A percentile compares a stretch with the other conserved stretches of the same genome.
phyloP scores from a whole-genome alignment of 2,329 filamentous ascomycete species.

The Tolypocladium guangdongense region DNA sequence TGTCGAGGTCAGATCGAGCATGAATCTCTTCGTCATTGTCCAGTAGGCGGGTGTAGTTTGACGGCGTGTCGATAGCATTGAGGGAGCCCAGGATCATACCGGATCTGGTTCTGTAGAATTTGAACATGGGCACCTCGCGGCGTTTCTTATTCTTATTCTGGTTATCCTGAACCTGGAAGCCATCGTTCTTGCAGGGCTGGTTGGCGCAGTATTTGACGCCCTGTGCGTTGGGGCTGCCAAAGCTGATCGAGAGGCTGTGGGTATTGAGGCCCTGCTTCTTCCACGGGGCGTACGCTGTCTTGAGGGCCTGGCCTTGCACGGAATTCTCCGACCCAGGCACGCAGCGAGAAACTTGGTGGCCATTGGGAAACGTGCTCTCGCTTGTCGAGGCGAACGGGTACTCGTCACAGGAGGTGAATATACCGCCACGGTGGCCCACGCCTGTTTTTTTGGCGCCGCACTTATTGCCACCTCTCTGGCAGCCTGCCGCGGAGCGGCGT shows the following conservation, averaged over 20 bases:
- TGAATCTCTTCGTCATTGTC: conserved; percentile 3
- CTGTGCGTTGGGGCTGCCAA: conserved; percentile 7
- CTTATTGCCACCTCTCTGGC: conserved; percentile 5
- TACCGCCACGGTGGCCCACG: conserved; percentile 5
- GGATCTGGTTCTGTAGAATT: conserved; percentile 7
- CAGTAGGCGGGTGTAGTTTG: conserved; percentile 7
- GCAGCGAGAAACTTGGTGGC: conserved; percentile 10
- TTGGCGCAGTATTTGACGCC: conserved; percentile 9
- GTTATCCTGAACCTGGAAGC: conserved; percentile 8
- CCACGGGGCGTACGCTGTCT: conserved; percentile 1
- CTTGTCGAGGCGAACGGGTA: conserved; percentile 9
- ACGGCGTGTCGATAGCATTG: conserved; percentile 1
- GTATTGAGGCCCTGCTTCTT: conserved; percentile 1
- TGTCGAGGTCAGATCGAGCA: background rate
- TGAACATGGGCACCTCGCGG: conserved; percentile 6
- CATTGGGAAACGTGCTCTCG: conserved; percentile 3
- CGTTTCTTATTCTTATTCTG: conserved; percentile 4
- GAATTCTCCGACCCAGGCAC: conserved; percentile 7
- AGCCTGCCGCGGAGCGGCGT: conserved; percentile 4
- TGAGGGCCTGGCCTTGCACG: conserved; percentile 3
- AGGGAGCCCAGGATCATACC: conserved; percentile 8
- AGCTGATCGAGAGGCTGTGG: conserved; percentile 5
- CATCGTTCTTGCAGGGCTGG: conserved; percentile 9
- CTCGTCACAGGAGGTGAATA: conserved; percentile 7
- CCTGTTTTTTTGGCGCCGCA: conserved; percentile 6